These are phyloP conservation scores for Botrytis byssoidea DNA, from an alignment of 2,329 filamentous ascomycete genomes.

Conservation along the genomic window DNA sequence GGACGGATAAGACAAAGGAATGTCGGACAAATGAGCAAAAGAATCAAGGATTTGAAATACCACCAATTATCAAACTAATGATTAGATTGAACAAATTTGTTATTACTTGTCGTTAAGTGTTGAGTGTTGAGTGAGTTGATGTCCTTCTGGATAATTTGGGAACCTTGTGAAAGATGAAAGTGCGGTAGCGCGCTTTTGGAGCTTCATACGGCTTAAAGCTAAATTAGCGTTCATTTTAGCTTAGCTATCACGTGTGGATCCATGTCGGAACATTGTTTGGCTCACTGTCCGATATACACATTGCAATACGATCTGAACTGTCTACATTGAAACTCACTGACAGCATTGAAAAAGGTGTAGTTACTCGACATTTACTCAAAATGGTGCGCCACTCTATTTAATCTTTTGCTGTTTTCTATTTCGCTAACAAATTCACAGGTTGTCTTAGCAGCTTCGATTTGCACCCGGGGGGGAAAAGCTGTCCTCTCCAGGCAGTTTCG, in stretches of 20 bases:
- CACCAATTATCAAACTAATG: not conserved
- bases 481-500: slow-evolving; percentile 97
- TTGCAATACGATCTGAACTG: slow-evolving; percentile 13
- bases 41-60: not conserved
- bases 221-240: not conserved
- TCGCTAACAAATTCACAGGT: slow-evolving; percentile 57
- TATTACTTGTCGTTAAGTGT: not conserved
- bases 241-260: slow-evolving; percentile 14
- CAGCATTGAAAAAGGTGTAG: slow-evolving; percentile 14
- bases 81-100: not conserved
- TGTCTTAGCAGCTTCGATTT: slow-evolving; percentile 97
- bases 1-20: not conserved
- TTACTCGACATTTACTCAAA: slow-evolving; percentile 19
- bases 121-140: not conserved
- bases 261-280: slow-evolving; percentile 18
- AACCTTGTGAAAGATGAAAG: not conserved
- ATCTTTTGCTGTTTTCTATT: not conserved
- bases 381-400: slow-evolving; percentile 25
- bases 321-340: slow-evolving; percentile 21
- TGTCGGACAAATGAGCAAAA: not conserved
- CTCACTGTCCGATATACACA: slow-evolving; percentile 19
- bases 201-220: not conserved
- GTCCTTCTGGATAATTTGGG: not conserved
- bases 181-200: slow-evolving; percentile 7
- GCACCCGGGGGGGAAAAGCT: slow-evolving; percentile 95